These are phyloP conservation scores for Botryotinia narcissicola DNA, from an alignment of 2,329 filamentous ascomycete species.

Conservation along the genomic window DNA sequence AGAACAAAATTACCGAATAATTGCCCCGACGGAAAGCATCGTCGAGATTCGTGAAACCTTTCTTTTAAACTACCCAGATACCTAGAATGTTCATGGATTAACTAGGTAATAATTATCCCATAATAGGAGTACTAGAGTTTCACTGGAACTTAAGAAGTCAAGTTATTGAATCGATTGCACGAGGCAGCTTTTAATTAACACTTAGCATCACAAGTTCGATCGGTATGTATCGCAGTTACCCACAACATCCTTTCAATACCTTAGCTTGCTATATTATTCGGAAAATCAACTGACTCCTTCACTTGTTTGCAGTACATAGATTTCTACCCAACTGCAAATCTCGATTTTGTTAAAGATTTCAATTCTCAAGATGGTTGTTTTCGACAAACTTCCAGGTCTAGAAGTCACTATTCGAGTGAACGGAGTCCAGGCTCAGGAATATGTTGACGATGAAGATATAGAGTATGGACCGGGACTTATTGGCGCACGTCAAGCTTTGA, in stretches of 20 bases:
- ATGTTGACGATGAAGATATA: constrained; percentile 17
- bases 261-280: background rate
- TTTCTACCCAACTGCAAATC: background rate
- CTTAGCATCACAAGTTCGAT: background rate
- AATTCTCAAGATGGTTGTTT: background rate
- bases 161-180: background rate
- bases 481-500: constrained; percentile 4
- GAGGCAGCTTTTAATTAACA: background rate
- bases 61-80: background rate
- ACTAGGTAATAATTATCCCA: background rate
- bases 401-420: background rate
- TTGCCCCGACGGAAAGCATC: background rate
- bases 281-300: background rate
- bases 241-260: background rate
- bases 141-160: background rate
- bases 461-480: constrained; percentile 7
- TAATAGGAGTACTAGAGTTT: background rate
- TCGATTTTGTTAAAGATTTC: background rate
- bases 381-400: background rate
- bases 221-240: background rate
- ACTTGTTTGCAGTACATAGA: background rate
- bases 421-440: background rate
- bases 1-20: too few relatives aligned
- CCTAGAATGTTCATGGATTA: background rate
- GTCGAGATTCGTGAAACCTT: background rate